Evolutionary conservation across 768 basidiomycete genomes (phyloP).

Genomic region (Pulveroboletus sp.): DNA sequence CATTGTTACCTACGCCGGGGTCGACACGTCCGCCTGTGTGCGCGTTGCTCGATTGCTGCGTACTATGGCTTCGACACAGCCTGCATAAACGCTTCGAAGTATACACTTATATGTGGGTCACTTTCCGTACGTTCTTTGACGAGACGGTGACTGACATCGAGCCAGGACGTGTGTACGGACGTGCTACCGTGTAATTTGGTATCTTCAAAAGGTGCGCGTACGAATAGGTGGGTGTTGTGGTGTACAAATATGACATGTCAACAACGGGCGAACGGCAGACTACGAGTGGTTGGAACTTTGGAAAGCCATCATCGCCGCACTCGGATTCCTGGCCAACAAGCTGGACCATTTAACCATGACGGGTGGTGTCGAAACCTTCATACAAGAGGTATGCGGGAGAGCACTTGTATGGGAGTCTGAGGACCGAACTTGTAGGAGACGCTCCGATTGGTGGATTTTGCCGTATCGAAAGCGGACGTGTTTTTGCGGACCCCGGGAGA

Average conservation of each 20-base stretch:
- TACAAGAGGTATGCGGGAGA: conserved; percentile 45
- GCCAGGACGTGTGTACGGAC: conserved; percentile 51
- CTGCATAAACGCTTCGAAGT: conserved; percentile 59
- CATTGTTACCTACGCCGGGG: conserved; percentile 41
- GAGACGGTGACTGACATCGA: conserved; percentile 1
- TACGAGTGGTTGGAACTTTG: conserved; percentile 67
- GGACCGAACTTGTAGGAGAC: conserved; percentile 33
- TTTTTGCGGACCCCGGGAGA: conserved; percentile 51
- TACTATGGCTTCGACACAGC: conserved; percentile 68
- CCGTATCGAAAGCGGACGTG: conserved; percentile 46
- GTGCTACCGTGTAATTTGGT: conserved; percentile 54
- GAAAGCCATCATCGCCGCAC: conserved; percentile 49
- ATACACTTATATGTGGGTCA: conserved; percentile 49
- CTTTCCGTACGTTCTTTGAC: not conserved
- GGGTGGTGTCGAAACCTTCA: conserved; percentile 48
- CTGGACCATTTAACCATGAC: conserved; percentile 48
- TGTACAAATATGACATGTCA: not conserved
- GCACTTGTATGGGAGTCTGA: not conserved
- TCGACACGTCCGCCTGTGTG: conserved; percentile 46
- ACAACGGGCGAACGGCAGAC: conserved; percentile 33
- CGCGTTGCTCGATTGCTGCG: conserved; percentile 61
- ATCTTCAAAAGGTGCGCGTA: conserved; percentile 46
- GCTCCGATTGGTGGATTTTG: conserved; percentile 49
- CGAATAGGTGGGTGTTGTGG: conserved; percentile 46
- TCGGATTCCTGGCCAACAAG: conserved; percentile 54